phyloP scores from a whole-genome alignment of 495 filamentous ascomycete genomes.

The Daldinia bambusicola region DNA sequence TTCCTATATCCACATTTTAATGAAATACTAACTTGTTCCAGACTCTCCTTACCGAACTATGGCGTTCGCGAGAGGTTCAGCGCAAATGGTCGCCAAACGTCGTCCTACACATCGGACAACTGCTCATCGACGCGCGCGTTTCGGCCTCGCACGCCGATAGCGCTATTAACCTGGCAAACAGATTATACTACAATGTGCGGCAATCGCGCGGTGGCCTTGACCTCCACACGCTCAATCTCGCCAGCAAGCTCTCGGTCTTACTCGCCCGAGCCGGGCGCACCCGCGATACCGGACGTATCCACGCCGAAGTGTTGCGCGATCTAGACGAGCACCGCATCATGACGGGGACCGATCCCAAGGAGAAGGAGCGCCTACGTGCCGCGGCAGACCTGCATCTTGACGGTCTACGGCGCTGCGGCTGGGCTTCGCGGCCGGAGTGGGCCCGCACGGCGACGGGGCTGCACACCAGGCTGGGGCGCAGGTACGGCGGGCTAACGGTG shows the following conservation, averaged over 20 bases:
- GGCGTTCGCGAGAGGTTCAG: conserved; percentile 69
- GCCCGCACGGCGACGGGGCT: conserved; percentile 5
- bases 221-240: conserved; percentile 64
- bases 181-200: conserved; percentile 72
- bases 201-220: conserved; percentile 67
- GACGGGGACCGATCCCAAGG: not conserved
- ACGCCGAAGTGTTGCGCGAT: conserved; percentile 64
- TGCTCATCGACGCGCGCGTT: conserved; percentile 67
- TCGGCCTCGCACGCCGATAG: conserved; percentile 54
- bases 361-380: conserved; percentile 22
- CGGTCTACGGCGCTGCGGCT: conserved; percentile 30
- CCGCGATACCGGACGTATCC: conserved; percentile 63
- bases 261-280: conserved; percentile 62
- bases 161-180: conserved; percentile 66
- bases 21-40: conserved; percentile 23
- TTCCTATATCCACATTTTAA: too few species aligned
- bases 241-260: conserved; percentile 64
- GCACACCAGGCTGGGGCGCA: not conserved
- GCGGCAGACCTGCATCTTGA: conserved; percentile 29
- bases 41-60: conserved; percentile 50
- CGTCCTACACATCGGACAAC: conserved; percentile 66
- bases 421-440: conserved; percentile 17
- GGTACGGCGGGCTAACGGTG: conserved; percentile 27
- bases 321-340: conserved; percentile 38
- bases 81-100: conserved; percentile 64